A percentile compares a stretch with the other conserved stretches of the same genome.
phyloP scores from a whole-genome alignment of 495 filamentous ascomycete genomes.

The Aspergillus incahuasiensis region DNA sequence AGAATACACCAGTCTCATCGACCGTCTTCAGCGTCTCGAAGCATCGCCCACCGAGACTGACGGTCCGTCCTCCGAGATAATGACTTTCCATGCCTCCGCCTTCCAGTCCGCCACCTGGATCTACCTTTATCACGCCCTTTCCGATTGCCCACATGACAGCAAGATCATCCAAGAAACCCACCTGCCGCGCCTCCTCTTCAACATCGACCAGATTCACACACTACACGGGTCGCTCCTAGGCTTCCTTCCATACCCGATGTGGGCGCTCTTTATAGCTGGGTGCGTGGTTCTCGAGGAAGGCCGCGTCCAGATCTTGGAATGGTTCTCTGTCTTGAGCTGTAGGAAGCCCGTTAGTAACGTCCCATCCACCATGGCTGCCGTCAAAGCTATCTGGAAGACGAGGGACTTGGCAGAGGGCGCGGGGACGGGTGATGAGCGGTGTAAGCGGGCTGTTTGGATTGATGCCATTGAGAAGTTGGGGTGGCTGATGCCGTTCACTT shows the following conservation, averaged over 20 bases:
- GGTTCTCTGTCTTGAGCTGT: not conserved
- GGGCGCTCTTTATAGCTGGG: conserved; percentile 1
- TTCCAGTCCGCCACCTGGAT: conserved; percentile 5
- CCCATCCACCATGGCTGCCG: conserved; percentile 1
- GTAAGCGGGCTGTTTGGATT: not conserved
- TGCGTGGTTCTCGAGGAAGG: conserved; percentile 3
- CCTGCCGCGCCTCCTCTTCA: not conserved
- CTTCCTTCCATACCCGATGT: conserved; percentile 5
- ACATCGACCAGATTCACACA: not conserved
- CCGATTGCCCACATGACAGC: not conserved
- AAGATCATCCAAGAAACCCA: not conserved
- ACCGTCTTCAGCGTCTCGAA: not conserved
- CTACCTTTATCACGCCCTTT: not conserved
- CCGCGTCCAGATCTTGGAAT: not conserved
- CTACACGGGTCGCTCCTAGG: not conserved
- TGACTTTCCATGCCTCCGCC: not conserved
- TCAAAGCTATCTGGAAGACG: not conserved
- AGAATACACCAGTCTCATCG: not conserved
- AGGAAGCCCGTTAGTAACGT: conserved; percentile 5
- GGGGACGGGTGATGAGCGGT: not conserved
- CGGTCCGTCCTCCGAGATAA: not conserved
- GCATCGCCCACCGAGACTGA: not conserved
- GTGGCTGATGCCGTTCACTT: conserved; percentile 4
- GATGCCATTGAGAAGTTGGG: not conserved
- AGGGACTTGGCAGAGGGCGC: not conserved